Conservation (phyloP, 2,329 filamentous ascomycete species). For the Arthrobotrys pseudoclavata region DNA sequence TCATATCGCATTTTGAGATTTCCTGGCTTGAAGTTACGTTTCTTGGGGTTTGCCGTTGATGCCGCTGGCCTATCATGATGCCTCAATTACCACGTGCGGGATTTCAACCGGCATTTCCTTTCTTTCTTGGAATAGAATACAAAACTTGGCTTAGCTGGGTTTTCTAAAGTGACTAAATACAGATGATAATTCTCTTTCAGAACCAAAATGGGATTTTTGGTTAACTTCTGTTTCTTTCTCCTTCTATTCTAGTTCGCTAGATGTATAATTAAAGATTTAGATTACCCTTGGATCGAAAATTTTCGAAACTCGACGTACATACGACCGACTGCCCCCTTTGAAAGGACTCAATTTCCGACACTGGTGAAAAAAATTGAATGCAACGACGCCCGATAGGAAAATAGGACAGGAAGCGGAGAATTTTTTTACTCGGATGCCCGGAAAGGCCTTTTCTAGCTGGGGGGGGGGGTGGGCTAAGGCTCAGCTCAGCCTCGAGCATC, state of each 20-base stretch:
- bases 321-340: background rate
- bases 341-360: slow-evolving; percentile 21
- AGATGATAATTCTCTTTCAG: background rate
- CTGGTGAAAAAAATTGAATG: background rate
- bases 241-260: background rate
- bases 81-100: slow-evolving; percentile 50
- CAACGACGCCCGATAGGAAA: background rate
- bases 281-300: background rate
- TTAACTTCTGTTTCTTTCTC: background rate
- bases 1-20: background rate
- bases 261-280: background rate
- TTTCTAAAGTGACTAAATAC: background rate
- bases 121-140: background rate
- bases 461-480: background rate
- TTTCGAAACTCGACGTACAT: slow-evolving; percentile 22
- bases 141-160: slow-evolving; percentile 16
- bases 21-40: slow-evolving; percentile 1
- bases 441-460: background rate
- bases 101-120: slow-evolving; percentile 21
- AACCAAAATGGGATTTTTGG: background rate
- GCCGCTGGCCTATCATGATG: slow-evolving; percentile 54
- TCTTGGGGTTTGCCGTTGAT: slow-evolving; percentile 33
- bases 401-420: background rate
- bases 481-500: slow-evolving; percentile 27
- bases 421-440: slow-evolving; percentile 12